A percentile compares a stretch with the other conserved stretches of the same genome.
These are phyloP conservation scores for Rhizoclosmatium sp. DNA, from an alignment of 192 early-diverging fungal genomes.

Conservation along the genomic window DNA sequence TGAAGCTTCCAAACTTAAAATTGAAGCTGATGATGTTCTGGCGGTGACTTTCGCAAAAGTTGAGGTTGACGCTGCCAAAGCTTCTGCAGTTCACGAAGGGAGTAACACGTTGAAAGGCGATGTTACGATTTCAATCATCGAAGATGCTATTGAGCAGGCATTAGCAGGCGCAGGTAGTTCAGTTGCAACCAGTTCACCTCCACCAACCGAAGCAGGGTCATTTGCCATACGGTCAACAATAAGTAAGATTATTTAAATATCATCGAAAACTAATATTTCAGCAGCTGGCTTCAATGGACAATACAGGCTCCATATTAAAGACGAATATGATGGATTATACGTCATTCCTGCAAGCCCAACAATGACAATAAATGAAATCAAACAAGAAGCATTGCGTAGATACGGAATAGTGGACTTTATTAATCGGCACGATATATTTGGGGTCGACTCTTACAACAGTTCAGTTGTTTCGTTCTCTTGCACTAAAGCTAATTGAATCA, in stretches of 20 bases:
- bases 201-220: not conserved
- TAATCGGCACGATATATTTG: slow-evolving; percentile 24
- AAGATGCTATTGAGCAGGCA: not conserved
- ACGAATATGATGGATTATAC: slow-evolving; percentile 1
- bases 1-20: not conserved
- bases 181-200: not conserved
- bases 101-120: not conserved
- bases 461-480: not conserved
- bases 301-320: slow-evolving; percentile 3
- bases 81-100: not conserved
- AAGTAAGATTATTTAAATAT: no score
- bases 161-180: not conserved
- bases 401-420: slow-evolving; percentile 22
- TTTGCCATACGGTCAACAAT: no score
- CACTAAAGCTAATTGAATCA: not conserved
- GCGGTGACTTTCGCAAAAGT: slow-evolving; percentile 18
- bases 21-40: slow-evolving; percentile 22
- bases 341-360: slow-evolving; percentile 3
- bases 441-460: slow-evolving; percentile 8
- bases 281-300: no score
- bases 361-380: slow-evolving; percentile 19
- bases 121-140: not conserved
- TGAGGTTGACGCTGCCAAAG: not conserved
- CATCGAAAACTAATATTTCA: no score
- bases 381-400: slow-evolving; percentile 25